Evolutionary conservation across 495 filamentous ascomycete species (phyloP).

Genomic region (Hypoxylon fragiforme): DNA sequence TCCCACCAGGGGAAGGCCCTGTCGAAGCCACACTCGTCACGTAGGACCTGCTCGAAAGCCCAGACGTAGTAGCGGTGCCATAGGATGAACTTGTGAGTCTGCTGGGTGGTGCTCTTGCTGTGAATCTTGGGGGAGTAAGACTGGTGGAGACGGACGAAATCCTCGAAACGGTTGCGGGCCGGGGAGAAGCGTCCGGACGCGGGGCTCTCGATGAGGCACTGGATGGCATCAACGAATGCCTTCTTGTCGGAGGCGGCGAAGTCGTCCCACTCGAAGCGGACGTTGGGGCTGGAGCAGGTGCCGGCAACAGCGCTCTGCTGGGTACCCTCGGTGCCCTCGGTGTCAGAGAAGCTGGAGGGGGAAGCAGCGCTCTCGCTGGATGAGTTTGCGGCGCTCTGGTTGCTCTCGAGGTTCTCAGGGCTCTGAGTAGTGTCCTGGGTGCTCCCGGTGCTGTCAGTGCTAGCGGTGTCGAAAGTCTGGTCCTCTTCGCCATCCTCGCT

Average conservation of each 20-base stretch:
- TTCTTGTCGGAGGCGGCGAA: conserved; percentile 37
- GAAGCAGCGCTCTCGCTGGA: no score
- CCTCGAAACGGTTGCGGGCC: conserved; percentile 62
- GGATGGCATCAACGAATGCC: conserved; percentile 58
- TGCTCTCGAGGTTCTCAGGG: no score
- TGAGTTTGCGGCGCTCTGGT: not conserved
- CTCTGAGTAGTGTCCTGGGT: not conserved
- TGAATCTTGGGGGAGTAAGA: conserved; percentile 64
- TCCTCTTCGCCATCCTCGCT: not conserved
- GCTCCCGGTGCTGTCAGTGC: not conserved
- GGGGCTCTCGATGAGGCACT: conserved; percentile 56
- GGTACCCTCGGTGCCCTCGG: no score
- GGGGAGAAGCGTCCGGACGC: conserved; percentile 49
- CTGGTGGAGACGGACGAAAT: conserved; percentile 69
- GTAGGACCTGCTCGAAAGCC: conserved; percentile 62
- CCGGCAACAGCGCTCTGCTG: conserved; percentile 1
- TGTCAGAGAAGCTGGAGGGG: no score
- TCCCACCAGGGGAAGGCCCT: conserved; percentile 48
- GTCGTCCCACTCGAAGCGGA: conserved; percentile 42
- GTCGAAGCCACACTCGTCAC: conserved; percentile 68
- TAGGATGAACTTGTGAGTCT: conserved; percentile 60
- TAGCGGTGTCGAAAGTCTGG: not conserved
- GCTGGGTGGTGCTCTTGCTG: conserved; percentile 51
- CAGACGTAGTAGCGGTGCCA: conserved; percentile 70
- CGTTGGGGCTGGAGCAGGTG: conserved; percentile 35